phyloP scores from a whole-genome alignment of 495 filamentous ascomycete genomes.

The Entonaema liquescens region DNA sequence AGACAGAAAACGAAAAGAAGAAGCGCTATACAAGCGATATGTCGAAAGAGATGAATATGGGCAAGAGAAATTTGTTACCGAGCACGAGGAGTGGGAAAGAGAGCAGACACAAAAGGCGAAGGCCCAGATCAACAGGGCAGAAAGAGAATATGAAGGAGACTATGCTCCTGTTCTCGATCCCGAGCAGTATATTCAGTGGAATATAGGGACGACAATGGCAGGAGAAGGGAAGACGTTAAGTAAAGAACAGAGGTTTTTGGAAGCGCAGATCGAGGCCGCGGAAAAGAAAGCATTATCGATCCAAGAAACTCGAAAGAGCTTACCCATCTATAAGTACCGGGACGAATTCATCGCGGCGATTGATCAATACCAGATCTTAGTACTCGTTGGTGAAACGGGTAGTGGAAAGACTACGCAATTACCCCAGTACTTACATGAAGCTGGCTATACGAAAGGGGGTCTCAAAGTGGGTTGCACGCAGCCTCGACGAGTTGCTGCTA shows the following conservation, averaged over 20 bases:
- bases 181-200: constrained; percentile 85
- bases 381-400: constrained; percentile 89
- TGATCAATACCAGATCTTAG: constrained; percentile 78
- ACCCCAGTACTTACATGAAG: constrained; percentile 87
- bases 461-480: constrained; percentile 81
- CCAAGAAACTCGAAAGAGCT: constrained; percentile 87
- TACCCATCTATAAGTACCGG: constrained; percentile 88
- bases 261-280: constrained; percentile 82
- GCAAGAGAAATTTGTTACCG: constrained; percentile 88
- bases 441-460: constrained; percentile 85
- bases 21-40: constrained; percentile 89
- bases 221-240: constrained; percentile 71
- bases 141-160: constrained; percentile 82
- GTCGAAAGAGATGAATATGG: constrained; percentile 89
- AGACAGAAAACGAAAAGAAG: constrained; percentile 87
- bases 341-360: constrained; percentile 76
- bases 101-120: constrained; percentile 92
- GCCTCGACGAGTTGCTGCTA: constrained; percentile 94
- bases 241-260: constrained; percentile 78
- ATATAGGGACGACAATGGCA: constrained; percentile 74
- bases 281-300: constrained; percentile 87
- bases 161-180: constrained; percentile 97
- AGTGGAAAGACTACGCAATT: constrained; percentile 91
- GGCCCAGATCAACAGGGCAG: constrained; percentile 77
- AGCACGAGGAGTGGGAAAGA: constrained; percentile 95